Evolutionary conservation across 2,329 filamentous ascomycete species (phyloP), one percentile per base, ranked within the genome.

Genomic region (Colletotrichum graminicola): DNA sequence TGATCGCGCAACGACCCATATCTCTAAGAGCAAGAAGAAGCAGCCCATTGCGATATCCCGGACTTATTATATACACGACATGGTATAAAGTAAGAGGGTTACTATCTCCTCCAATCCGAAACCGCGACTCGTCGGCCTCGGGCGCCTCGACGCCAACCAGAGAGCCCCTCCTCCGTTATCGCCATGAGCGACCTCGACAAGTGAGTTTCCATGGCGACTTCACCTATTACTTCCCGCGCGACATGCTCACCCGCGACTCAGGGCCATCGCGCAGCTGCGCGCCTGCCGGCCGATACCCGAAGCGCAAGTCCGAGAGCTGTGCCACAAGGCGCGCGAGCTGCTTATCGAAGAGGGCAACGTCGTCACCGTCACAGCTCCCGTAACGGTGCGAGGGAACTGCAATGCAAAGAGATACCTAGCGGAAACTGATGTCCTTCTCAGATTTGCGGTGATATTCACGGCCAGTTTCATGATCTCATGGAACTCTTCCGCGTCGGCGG

Each of bases 281-380:
- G 93, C 94, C 80, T 99, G 96, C 84, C 93, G 95, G 73, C 95
- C 95, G 66, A 99, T 99, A 76, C 95, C 96, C 73, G 96, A 99
- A 85, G 88, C 91, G 51, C 94, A 98, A 84, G 97, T 99, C 73
- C 93, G 95, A 79, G 95, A 99, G 84, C 88, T 99, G 76, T 98
- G 96, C 84, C 95, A 98, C 87, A 98, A 98, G 80, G 96, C 96
- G 63, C 90, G 96, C 74, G 96, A 99, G 85, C 89, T 99, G 66
- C 85, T 99, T 75, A 97, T 99, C 73, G 96, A 98, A 82, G 96
- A 99, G 84, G 95, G 94, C 75, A 98, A 99, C 80, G 95, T 98
- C 62, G 95, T 98, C 74, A 94, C 93, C 23, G 95, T 99, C 73
- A 93, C 95, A 79, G 95, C 95, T 73, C 95, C 95, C 29, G 95